These are phyloP conservation scores for Xylaria sp. DNA, from an alignment of 2,329 filamentous ascomycete genomes.

Conservation along the genomic window DNA sequence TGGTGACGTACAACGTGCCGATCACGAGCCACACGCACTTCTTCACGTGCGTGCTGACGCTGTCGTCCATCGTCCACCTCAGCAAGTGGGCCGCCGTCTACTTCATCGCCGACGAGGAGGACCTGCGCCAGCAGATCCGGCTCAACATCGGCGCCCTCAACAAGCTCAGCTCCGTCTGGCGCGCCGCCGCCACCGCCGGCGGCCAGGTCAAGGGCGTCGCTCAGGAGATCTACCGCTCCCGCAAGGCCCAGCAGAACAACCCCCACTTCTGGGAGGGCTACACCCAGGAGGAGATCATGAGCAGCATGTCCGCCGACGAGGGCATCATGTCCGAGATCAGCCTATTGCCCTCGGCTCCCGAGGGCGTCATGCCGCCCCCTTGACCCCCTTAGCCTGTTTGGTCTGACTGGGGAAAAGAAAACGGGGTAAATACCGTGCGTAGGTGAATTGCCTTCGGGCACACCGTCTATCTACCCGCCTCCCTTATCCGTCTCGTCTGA, in stretches of 20 bases:
- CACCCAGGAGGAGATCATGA: constrained; percentile 66
- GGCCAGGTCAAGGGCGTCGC: constrained; percentile 81
- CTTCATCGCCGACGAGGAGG: constrained; percentile 71
- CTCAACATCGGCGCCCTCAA: constrained; percentile 82
- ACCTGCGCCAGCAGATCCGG: constrained; percentile 78
- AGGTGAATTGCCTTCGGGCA: neutral
- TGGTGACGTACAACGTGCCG: constrained; percentile 78
- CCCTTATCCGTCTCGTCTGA: neutral
- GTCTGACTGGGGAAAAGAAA: neutral
- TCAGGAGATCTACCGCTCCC: constrained; percentile 74
- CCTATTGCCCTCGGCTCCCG: constrained; percentile 46
- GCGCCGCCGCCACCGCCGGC: constrained; percentile 74
- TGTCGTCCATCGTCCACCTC: constrained; percentile 83
- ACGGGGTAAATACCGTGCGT: neutral
- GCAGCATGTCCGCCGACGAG: constrained; percentile 66
- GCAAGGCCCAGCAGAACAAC: constrained; percentile 66
- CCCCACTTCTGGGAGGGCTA: constrained; percentile 66
- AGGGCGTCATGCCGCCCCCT: constrained; percentile 33
- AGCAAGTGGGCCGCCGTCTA: constrained; percentile 78
- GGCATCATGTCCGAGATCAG: constrained; percentile 70
- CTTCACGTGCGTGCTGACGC: constrained; percentile 82
- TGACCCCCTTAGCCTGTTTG: neutral
- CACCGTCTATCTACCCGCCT: neutral
- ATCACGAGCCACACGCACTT: constrained; percentile 82
- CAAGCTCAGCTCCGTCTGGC: constrained; percentile 76